phyloP scores from a whole-genome alignment of 129 eudicot genomes.

The carrot (Daucus carota) region DH1_v3.0 NC_030389.2:30283001-30283500 shows the following conservation, averaged over 20 bases:
- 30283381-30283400: neutral
- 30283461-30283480: constrained; percentile 76
- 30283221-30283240: neutral
- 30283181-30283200: neutral
- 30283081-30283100: too few species aligned
- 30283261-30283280: neutral
- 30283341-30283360: neutral
- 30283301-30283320: neutral
- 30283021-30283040: too few species aligned
- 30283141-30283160: neutral
- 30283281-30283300: neutral
- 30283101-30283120: too few species aligned
- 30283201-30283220: neutral
- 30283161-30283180: neutral
- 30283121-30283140: neutral
- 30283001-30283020: too few species aligned
- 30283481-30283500: constrained; percentile 76
- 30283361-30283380: neutral
- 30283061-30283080: too few species aligned
- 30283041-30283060: too few species aligned
- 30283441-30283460: constrained; percentile 86
- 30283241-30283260: neutral
- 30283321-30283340: neutral
- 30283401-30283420: neutral
- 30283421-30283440: constrained; percentile 54